Percentiles rank a stretch among this genome's conserved stretches.
These are phyloP conservation scores for Echria macrotheca DNA, from an alignment of 495 filamentous ascomycete genomes.

Conservation along the genomic window DNA sequence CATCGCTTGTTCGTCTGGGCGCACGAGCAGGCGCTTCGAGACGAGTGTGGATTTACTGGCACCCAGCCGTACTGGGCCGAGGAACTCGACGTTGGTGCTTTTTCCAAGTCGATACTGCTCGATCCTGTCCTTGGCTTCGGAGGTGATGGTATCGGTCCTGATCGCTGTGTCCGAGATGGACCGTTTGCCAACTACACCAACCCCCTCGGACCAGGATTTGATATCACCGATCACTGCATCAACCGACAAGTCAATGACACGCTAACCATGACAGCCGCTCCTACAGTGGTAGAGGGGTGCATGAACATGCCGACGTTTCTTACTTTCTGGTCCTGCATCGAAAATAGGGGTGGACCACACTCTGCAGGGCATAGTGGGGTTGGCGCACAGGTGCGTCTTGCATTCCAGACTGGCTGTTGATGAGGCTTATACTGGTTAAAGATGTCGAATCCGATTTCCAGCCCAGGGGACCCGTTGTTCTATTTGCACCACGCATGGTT, in stretches of 20 bases:
- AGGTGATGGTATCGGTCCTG: constrained; percentile 30
- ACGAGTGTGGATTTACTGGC: constrained; percentile 40
- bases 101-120: constrained; percentile 30
- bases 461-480: not conserved
- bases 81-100: constrained; percentile 35
- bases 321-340: constrained; percentile 1
- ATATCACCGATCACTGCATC: constrained; percentile 1
- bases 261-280: not conserved
- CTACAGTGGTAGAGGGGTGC: not conserved
- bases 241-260: not conserved
- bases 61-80: constrained; percentile 43
- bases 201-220: not conserved
- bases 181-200: constrained; percentile 17
- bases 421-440: not conserved
- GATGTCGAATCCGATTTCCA: not conserved
- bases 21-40: constrained; percentile 37
- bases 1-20: constrained; percentile 43
- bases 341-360: not conserved
- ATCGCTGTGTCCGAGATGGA: constrained; percentile 35
- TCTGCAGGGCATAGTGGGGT: not conserved
- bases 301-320: not conserved
- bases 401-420: not conserved
- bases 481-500: constrained; percentile 3
- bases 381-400: not conserved
- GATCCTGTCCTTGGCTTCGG: constrained; percentile 36